These are phyloP conservation scores for Sclerotinia glacialis DNA, from an alignment of 2,329 filamentous ascomycete genomes.

Conservation along the genomic window DNA sequence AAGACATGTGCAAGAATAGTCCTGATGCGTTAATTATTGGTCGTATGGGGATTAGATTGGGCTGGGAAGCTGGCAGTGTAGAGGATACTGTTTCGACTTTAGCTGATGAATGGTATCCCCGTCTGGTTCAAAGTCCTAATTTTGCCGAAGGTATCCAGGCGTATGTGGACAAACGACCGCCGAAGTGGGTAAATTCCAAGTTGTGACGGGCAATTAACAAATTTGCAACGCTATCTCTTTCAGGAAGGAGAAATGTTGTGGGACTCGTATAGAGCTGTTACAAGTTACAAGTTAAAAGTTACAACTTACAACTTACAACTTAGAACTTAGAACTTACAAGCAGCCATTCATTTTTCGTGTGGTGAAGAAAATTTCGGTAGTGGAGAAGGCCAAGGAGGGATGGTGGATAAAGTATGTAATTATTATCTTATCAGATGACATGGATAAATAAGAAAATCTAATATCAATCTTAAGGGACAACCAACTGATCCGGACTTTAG, in stretches of 20 bases:
- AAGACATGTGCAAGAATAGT: conserved; percentile 31
- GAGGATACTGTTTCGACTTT: conserved; percentile 39
- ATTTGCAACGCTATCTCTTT: background rate
- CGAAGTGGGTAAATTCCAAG: conserved; percentile 62
- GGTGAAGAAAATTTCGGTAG: background rate
- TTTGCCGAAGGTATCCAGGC: conserved; percentile 68
- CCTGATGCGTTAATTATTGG: conserved; percentile 30
- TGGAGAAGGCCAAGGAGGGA: conserved; percentile 6
- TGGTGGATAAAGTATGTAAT: conserved; percentile 21
- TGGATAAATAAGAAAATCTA: conserved; percentile 18
- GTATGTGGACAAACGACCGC: conserved; percentile 70
- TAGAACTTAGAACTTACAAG: too few relatives aligned
- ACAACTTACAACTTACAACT: too few relatives aligned
- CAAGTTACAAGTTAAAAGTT: too few relatives aligned
- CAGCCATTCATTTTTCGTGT: background rate
- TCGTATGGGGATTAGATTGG: conserved; percentile 26
- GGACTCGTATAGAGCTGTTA: background rate
- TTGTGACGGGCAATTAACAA: conserved; percentile 33
- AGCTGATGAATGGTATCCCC: conserved; percentile 54
- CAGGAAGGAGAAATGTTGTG: conserved; percentile 11
- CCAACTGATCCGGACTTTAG: too few relatives aligned
- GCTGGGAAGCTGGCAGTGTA: conserved; percentile 30
- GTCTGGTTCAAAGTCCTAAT: conserved; percentile 63
- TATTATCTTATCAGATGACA: conserved; percentile 22
- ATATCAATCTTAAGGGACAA: too few relatives aligned